A percentile compares a stretch with the other conserved stretches of the same genome.
phyloP scores from a whole-genome alignment of 179 eudicot genomes.

The Kewa caespitosa region DNA sequence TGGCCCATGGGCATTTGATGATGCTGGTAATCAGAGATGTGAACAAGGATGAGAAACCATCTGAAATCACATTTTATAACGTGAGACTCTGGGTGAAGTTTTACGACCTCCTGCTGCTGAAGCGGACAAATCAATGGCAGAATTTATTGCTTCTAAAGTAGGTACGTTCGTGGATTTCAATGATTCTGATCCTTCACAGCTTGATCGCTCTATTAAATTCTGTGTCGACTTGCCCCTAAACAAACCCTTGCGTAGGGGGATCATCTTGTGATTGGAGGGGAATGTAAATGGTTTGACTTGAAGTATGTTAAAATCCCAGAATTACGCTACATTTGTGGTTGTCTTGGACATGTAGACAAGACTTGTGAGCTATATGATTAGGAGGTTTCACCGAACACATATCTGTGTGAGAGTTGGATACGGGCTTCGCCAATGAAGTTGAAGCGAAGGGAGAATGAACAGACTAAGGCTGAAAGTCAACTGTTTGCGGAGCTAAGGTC shows the following conservation, averaged over 20 bases:
- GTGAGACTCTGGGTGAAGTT: background rate
- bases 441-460: background rate
- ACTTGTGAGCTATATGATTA: background rate
- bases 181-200: background rate
- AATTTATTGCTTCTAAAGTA: background rate
- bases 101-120: background rate
- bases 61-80: background rate
- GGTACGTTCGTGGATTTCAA: background rate
- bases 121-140: background rate
- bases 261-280: background rate
- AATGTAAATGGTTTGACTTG: no score
- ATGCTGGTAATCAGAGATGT: background rate
- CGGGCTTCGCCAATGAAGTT: background rate
- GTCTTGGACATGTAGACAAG: background rate
- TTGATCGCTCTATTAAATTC: no score
- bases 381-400: background rate
- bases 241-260: background rate
- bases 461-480: background rate
- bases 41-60: background rate
- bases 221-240: background rate
- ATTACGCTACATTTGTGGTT: background rate
- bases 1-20: background rate
- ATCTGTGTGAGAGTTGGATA: background rate
- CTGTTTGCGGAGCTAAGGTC: background rate
- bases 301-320: background rate